Percentiles rank a stretch among this genome's conserved stretches.
Conservation (phyloP, 257 asterid species). For the Ehretia macrophylla region DNA sequence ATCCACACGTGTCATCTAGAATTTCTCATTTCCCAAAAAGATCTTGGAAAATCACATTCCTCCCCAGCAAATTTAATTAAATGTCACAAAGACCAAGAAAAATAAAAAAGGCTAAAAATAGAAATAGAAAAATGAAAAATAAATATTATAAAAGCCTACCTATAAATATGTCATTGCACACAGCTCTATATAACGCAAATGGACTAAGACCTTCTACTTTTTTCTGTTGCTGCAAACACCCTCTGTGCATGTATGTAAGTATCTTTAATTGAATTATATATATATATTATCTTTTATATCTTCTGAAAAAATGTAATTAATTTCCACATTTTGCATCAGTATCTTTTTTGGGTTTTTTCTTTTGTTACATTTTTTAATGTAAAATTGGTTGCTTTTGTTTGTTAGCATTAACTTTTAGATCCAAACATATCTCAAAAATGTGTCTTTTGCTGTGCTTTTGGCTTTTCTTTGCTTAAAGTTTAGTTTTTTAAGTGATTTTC, state of each 20-base stretch:
- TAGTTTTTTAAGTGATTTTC: conserved; percentile 20
- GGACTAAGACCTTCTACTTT: no score
- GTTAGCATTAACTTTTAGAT: conserved; percentile 33
- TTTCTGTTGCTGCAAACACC: background rate
- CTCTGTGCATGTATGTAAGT: background rate
- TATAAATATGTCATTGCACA: conserved; percentile 2
- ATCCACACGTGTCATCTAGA: conserved; percentile 6
- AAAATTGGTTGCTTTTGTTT: conserved; percentile 26
- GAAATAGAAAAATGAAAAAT: background rate
- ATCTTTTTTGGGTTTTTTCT: conserved; percentile 7
- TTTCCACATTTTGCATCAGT: conserved; percentile 13
- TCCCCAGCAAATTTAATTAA: background rate
- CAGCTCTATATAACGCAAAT: background rate
- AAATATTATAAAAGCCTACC: background rate
- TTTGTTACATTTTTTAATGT: conserved; percentile 1
- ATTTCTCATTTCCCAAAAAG: conserved; percentile 25
- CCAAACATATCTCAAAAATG: conserved; percentile 27
- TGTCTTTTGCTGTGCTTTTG: conserved; percentile 13
- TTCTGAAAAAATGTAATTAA: conserved; percentile 2
- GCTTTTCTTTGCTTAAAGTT: conserved; percentile 7
- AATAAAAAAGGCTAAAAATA: background rate
- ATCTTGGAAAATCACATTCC: conserved; percentile 20
- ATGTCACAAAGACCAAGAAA: background rate
- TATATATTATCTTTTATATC: background rate
- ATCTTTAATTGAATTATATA: background rate